A percentile compares a stretch with the other conserved stretches of the same genome.
Evolutionary conservation across 2,329 filamentous ascomycete genomes (phyloP).

Genomic region (Trichothecium roseum): DNA sequence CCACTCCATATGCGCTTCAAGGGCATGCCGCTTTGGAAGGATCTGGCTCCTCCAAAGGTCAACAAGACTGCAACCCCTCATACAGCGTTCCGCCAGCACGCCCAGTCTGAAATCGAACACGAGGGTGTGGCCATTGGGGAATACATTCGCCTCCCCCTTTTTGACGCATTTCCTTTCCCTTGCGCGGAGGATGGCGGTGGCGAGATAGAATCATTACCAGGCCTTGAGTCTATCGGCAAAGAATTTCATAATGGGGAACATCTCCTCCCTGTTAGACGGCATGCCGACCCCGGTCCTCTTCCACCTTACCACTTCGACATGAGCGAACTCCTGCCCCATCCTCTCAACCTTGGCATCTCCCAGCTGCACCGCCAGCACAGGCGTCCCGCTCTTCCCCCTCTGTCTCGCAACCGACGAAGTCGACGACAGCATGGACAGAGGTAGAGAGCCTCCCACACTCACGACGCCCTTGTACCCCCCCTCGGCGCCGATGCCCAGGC

Average conservation of each 20-base stretch:
- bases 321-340: slow-evolving; percentile 54
- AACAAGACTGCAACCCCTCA: too few relatives aligned
- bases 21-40: too few relatives aligned
- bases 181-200: too few relatives aligned
- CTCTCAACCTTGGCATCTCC: slow-evolving; percentile 53
- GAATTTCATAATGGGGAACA: slow-evolving; percentile 82
- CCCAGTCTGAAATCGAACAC: too few relatives aligned
- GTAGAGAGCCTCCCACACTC: slow-evolving; percentile 51
- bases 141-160: too few relatives aligned
- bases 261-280: slow-evolving; percentile 76
- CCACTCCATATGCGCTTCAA: too few relatives aligned
- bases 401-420: slow-evolving; percentile 23
- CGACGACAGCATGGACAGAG: slow-evolving; percentile 37
- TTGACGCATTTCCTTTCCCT: too few relatives aligned
- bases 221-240: slow-evolving; percentile 51
- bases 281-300: slow-evolving; percentile 64
- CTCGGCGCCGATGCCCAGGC: slow-evolving; percentile 32
- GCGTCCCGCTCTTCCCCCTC: slow-evolving; percentile 46
- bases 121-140: too few relatives aligned
- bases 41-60: too few relatives aligned
- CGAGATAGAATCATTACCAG: too few relatives aligned
- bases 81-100: too few relatives aligned
- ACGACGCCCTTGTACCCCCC: slow-evolving; percentile 43
- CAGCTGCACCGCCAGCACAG: slow-evolving; percentile 49
- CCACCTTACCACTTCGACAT: slow-evolving; percentile 61